These are phyloP conservation scores for Acrocalymma vagum DNA, from an alignment of 2,329 filamentous ascomycete species.

Conservation along the genomic window DNA sequence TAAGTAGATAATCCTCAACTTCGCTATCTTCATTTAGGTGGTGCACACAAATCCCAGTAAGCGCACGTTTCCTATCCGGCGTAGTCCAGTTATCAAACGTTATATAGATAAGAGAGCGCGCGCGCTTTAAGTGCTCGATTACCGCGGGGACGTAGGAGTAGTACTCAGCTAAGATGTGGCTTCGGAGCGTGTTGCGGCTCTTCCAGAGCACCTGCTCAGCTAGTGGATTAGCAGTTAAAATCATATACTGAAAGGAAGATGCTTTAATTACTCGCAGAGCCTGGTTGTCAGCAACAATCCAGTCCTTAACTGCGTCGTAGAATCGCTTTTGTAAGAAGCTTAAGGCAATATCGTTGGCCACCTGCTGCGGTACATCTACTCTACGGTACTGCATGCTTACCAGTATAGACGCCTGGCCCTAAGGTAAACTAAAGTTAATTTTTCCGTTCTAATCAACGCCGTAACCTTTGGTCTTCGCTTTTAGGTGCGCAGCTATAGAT, in stretches of 20 bases:
- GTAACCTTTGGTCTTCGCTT: too few relatives aligned
- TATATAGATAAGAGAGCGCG: conserved; percentile 12
- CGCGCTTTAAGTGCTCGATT: conserved; percentile 4
- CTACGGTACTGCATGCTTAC: too few relatives aligned
- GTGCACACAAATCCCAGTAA: conserved; percentile 11
- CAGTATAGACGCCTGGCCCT: too few relatives aligned
- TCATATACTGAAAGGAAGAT: conserved; percentile 1
- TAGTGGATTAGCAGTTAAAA: conserved; percentile 9
- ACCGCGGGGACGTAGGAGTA: conserved; percentile 8
- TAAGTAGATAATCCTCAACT: conserved; percentile 10
- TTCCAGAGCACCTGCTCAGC: conserved; percentile 7
- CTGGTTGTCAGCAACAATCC: too few relatives aligned
- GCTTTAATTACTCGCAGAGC: conserved; percentile 7
- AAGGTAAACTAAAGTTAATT: too few relatives aligned
- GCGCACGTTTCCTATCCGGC: conserved; percentile 6
- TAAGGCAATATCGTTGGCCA: too few relatives aligned
- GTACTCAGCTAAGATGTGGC: conserved; percentile 14
- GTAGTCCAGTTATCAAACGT: conserved; percentile 16
- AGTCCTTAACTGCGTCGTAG: too few relatives aligned
- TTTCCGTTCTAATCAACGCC: too few relatives aligned
- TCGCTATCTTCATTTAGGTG: conserved; percentile 8
- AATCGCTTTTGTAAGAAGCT: too few relatives aligned
- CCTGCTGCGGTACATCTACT: too few relatives aligned
- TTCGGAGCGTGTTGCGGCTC: conserved; percentile 22
- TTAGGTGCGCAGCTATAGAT: neutral